Conservation (phyloP, 1,284 basidiomycete genomes). For the Boletus sp. region DNA sequence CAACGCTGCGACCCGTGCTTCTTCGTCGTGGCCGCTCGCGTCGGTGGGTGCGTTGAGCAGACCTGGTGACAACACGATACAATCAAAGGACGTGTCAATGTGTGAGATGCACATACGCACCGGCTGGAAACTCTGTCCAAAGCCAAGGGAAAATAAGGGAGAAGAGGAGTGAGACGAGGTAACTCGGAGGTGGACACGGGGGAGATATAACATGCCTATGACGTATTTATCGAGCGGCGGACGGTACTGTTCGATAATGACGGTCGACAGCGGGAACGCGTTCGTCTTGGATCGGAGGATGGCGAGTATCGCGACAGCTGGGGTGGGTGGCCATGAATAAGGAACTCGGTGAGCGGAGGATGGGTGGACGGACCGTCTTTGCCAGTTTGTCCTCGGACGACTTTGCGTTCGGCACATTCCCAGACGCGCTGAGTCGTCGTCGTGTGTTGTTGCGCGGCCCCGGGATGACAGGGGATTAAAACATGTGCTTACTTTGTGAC, state of each 20-base stretch:
- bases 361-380: constrained; percentile 68
- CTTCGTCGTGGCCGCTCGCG: constrained; percentile 49
- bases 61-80: constrained; percentile 47
- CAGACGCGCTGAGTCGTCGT: constrained; percentile 67
- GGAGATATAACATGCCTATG: constrained; percentile 63
- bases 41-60: constrained; percentile 71
- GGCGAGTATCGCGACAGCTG: constrained; percentile 84
- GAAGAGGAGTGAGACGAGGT: not conserved
- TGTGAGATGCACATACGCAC: constrained; percentile 36
- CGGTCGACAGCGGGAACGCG: constrained; percentile 70
- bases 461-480: too few species aligned
- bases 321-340: not conserved
- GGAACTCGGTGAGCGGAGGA: not conserved
- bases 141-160: not conserved
- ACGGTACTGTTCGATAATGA: constrained; percentile 89
- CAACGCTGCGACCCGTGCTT: constrained; percentile 75
- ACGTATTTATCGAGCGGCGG: constrained; percentile 77
- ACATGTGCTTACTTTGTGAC: constrained; percentile 67
- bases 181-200: too few species aligned
- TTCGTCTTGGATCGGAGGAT: constrained; percentile 74
- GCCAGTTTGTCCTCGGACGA: constrained; percentile 72
- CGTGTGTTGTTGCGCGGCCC: not conserved
- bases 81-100: not conserved
- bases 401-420: constrained; percentile 86
- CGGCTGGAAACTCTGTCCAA: constrained; percentile 80